These are phyloP conservation scores for Diutina mesorugosa DNA, from an alignment of 1,139 yeast species.

Conservation along the genomic window DNA sequence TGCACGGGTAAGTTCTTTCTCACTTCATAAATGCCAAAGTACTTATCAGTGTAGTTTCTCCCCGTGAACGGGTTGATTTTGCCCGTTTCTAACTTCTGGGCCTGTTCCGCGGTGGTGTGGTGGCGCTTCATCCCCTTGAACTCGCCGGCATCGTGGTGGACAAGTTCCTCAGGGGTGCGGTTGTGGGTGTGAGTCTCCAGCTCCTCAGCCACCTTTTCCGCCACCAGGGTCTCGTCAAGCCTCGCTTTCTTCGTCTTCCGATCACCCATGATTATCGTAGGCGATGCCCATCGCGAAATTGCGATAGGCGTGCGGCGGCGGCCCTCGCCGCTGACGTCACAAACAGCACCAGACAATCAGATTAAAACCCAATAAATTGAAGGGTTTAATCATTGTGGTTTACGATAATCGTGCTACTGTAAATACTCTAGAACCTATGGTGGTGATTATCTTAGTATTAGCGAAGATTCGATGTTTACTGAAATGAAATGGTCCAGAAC, in stretches of 20 bases:
- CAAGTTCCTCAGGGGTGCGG: slow-evolving; percentile 6
- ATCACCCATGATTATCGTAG: neutral
- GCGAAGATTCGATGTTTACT: too few relatives aligned
- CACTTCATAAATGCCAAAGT: slow-evolving; percentile 61
- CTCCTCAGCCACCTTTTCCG: slow-evolving; percentile 42
- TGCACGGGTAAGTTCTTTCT: slow-evolving; percentile 91
- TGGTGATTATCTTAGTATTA: too few relatives aligned
- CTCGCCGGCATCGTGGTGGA: slow-evolving; percentile 39
- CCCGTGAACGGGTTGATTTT: slow-evolving; percentile 73
- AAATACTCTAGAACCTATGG: too few relatives aligned
- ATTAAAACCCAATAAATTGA: too few relatives aligned
- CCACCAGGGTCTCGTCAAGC: slow-evolving; percentile 27
- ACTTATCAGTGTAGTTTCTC: slow-evolving; percentile 41
- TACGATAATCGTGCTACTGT: too few relatives aligned
- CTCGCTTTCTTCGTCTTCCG: slow-evolving; percentile 20
- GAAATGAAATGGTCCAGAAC: too few relatives aligned
- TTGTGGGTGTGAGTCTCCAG: slow-evolving; percentile 22
- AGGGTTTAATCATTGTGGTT: neutral
- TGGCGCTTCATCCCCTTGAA: slow-evolving; percentile 45
- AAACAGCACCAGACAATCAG: neutral
- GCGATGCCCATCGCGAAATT: slow-evolving; percentile 1
- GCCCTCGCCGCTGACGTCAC: neutral
- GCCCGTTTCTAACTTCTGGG: slow-evolving; percentile 51
- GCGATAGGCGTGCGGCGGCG: neutral
- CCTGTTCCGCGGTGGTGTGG: slow-evolving; percentile 63